Conservation (phyloP, 768 basidiomycete genomes). For the Leccinum aurantiacum region DNA sequence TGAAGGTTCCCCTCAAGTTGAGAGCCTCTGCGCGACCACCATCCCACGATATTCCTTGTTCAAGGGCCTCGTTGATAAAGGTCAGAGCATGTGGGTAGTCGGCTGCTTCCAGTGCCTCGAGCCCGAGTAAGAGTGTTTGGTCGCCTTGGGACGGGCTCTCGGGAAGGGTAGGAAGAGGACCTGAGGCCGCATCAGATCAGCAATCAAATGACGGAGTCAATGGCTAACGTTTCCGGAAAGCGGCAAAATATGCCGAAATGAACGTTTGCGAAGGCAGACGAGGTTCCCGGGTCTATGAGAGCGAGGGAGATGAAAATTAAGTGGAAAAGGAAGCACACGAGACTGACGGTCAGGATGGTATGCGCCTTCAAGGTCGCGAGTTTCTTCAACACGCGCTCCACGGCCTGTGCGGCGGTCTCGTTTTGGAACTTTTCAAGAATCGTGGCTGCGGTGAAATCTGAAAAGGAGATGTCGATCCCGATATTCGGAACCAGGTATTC, state of each 20-base stretch:
- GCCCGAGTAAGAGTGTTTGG: slow-evolving; percentile 73
- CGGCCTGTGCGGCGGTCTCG: slow-evolving; percentile 68
- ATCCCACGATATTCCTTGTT: slow-evolving; percentile 80
- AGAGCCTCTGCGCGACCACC: slow-evolving; percentile 80
- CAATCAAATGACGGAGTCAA: background rate
- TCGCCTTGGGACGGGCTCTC: slow-evolving; percentile 79
- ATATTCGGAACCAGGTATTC: background rate
- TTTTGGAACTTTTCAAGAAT: slow-evolving; percentile 94
- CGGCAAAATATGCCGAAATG: slow-evolving; percentile 93
- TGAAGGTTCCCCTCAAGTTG: slow-evolving; percentile 95
- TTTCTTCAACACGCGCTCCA: slow-evolving; percentile 91
- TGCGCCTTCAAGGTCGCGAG: slow-evolving; percentile 66
- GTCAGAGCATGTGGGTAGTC: slow-evolving; percentile 83
- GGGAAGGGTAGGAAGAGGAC: slow-evolving; percentile 68
- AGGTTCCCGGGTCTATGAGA: slow-evolving; percentile 59
- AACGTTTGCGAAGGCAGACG: slow-evolving; percentile 88
- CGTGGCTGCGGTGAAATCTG: slow-evolving; percentile 95
- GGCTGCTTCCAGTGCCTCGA: slow-evolving; percentile 79
- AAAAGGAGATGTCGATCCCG: background rate
- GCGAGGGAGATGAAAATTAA: background rate
- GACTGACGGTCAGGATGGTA: slow-evolving; percentile 65
- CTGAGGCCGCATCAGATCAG: slow-evolving; percentile 35
- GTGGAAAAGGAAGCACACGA: background rate
- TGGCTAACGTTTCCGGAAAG: slow-evolving; percentile 82
- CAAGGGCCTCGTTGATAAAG: slow-evolving; percentile 80